Base-by-base conservation (phyloP, 805 yeast species). In the Schwanniomyces sp. region DNA sequence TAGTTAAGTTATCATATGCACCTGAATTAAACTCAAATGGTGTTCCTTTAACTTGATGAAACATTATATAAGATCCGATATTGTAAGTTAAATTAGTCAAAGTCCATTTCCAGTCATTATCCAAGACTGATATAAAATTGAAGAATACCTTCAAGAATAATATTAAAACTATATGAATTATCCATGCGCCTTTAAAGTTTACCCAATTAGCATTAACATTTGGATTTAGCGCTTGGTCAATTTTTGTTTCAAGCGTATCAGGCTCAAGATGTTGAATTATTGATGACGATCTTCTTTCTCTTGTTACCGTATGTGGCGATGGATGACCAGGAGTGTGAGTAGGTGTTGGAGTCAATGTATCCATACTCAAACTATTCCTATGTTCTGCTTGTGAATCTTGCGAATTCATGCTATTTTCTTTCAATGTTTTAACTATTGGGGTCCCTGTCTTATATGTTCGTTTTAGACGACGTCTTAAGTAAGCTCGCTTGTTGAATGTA, bases 1-100 rank as follows among this genome's bases (percentile, higher is more conserved):
- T 90, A 18, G 97, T 94, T 55, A 92, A 76, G 61, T 89, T 85
- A 64, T 92, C 99, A 68, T 87, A 94, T 0, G 97, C 98, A 38
- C 99, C 99, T 36, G 88, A 85, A 63, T 91, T 94, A 73, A 92
- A 91, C 58, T 94, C 99, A 63, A 92, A 94, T 0, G 99, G 99
- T 2, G 96, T 91, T 34, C 99, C 99, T 61, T 92, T 94, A 40
- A 94, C 89, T 64, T 73, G 86, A 67, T 92, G 99, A 65, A 92
- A 94, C 98, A 92, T 94, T 52, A 92, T 82, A 65, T 91, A 94
- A 0, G 95, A 85, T 4, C 97, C 98, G 54, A 88, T 81, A 46
- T 88, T 92, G 65, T 92, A 92, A 5, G 96, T 85, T 43, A 86
- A 79, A 63, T 92, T 94, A 6, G 98, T 92, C 55, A 94, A 69